A percentile compares a stretch with the other conserved stretches of the same genome.
Conservation (phyloP, 2,329 filamentous ascomycete genomes). For the Botrytis aclada region DNA sequence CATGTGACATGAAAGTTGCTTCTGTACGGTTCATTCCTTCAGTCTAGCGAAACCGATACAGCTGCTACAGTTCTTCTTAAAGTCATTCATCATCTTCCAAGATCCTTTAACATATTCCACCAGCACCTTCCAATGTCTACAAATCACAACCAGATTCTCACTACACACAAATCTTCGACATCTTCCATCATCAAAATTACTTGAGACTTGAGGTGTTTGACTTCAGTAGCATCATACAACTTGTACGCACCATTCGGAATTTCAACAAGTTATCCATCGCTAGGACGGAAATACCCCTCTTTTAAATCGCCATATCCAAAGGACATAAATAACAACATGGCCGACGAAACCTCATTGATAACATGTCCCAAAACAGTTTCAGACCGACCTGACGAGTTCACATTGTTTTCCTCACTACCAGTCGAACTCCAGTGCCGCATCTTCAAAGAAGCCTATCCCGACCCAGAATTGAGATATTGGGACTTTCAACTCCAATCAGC, state of each 20-base stretch:
- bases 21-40: fast-evolving
- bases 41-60: not conserved
- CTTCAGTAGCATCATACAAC: not conserved
- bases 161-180: not conserved
- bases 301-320: not conserved
- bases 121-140: too few relatives aligned
- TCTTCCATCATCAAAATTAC: not conserved
- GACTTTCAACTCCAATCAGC: fast-evolving
- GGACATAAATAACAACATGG: not conserved
- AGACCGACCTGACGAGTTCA: fast-evolving
- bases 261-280: not conserved
- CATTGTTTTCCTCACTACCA: not conserved
- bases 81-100: too few relatives aligned
- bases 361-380: too few relatives aligned
- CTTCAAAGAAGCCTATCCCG: not conserved
- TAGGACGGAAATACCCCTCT: not conserved
- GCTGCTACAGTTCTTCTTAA: not conserved
- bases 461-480: not conserved
- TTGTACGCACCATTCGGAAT: not conserved
- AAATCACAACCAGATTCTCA: not conserved
- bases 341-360: not conserved
- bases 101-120: too few relatives aligned
- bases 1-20: not conserved
- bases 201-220: not conserved
- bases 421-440: not conserved